Evolutionary conservation across 805 yeast genomes (phyloP), one percentile per base, ranked within the genome.

Genomic region (Torulaspora gathmanii): DNA sequence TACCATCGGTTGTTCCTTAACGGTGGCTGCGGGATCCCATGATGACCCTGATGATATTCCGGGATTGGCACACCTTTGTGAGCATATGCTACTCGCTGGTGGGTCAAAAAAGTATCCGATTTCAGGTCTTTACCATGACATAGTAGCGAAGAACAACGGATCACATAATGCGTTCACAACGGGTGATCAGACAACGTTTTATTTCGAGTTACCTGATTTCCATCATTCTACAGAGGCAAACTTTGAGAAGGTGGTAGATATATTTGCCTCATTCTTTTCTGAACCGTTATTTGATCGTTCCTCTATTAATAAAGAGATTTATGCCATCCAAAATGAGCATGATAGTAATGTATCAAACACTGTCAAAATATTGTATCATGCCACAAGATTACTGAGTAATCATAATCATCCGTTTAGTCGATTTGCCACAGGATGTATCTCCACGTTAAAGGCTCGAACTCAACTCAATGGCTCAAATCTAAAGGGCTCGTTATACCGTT

Each of bases 21-120:
- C 86, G 30, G 87, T 89, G 1, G 82, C 82, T 3, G 71, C 86
- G 0, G 99, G 99, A 7, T 81, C 95, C 1, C 82, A 80, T 56
- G 72, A 80, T 37, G 97, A 91, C 53, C 91, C 95, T 0, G 70
- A 67, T 5, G 73, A 72, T 4, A 54, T 83, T 1, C 80, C 80
- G 0, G 99, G 99, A 0, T 59, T 91, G 29, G 98, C 98, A 0
- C 99, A 91, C 68, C 74, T 87, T 46, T 83, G 95, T 55, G 96
- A 88, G 58, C 96, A 88, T 61, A 71, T 84, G 73, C 44, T 81
- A 2, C 65, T 78, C 27, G 58, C 67, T 10, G 70, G 73, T 44
- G 85, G 83, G 2, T 77, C 85, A 0, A 78, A 74, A 53, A 64
- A 70, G 40, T 81, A 61, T 50, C 82, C 85, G 0, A 58, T 65